Conservation (phyloP, 345 rosid species). For the Schrenkiella parvula region DNA sequence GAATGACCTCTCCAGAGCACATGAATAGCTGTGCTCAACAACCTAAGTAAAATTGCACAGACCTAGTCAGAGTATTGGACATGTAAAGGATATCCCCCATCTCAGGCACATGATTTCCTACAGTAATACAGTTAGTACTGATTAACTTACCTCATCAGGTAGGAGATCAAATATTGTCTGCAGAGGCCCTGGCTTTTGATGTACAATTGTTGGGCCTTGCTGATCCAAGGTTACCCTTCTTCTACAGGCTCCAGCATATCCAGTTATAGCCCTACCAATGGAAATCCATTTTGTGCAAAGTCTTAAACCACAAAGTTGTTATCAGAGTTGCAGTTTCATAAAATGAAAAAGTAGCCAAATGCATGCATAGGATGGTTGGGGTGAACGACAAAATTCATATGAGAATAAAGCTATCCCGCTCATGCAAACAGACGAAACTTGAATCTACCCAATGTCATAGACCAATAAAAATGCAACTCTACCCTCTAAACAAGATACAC, state of each 20-base stretch:
- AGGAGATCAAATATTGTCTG: conserved; percentile 89
- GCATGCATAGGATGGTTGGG: neutral
- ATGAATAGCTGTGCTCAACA: conserved; percentile 85
- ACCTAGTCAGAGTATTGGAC: conserved; percentile 2
- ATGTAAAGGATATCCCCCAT: neutral
- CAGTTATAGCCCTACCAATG: conserved; percentile 52
- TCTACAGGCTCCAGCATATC: conserved; percentile 71
- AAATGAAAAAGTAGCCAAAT: conserved; percentile 2
- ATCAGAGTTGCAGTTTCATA: neutral
- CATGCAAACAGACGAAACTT: neutral
- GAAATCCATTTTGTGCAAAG: conserved; percentile 12
- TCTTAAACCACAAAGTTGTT: neutral
- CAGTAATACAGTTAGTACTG: conserved; percentile 1
- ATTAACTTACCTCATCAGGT: conserved; percentile 71
- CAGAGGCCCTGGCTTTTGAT: conserved; percentile 92
- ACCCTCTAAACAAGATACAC: neutral
- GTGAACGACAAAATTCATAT: neutral
- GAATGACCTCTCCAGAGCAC: conserved; percentile 98
- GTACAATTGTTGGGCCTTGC: conserved; percentile 90
- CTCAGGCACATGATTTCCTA: neutral
- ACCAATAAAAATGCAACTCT: neutral
- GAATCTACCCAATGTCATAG: neutral
- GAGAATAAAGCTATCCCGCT: neutral
- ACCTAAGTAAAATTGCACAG: conserved; percentile 47
- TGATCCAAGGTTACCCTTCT: conserved; percentile 66